Evolutionary conservation across 2,329 filamentous ascomycete species (phyloP).

Genomic region (Aspergillus carbonarius): DNA sequence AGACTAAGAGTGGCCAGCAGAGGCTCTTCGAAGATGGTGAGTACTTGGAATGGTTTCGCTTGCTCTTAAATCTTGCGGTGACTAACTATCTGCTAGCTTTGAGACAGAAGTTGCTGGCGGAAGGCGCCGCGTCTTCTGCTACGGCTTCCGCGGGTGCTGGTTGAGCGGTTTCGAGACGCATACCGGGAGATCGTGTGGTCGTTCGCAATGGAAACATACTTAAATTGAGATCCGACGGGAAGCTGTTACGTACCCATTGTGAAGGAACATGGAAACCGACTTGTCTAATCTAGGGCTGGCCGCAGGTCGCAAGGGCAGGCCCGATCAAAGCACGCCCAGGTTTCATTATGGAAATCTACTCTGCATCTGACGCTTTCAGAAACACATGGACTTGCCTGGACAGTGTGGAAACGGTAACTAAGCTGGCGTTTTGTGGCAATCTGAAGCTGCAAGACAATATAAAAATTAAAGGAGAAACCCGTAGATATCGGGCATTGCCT

Average conservation of each 20-base stretch:
- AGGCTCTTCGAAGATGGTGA: constrained; percentile 85
- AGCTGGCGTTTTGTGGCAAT: not conserved
- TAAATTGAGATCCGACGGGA: not conserved
- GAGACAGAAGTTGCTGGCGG: constrained; percentile 53
- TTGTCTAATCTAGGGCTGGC: not conserved
- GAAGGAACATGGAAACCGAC: not conserved
- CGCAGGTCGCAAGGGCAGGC: not conserved
- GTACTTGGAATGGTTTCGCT: constrained; percentile 17
- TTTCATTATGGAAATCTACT: not conserved
- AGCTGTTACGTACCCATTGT: not conserved
- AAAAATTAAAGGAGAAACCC: not conserved
- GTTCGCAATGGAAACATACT: not conserved
- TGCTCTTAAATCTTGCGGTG: not conserved
- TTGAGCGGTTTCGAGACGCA: not conserved
- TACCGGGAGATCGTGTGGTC: not conserved
- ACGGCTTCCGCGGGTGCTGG: constrained; percentile 30
- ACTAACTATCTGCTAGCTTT: constrained; percentile 42
- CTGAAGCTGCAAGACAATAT: not conserved
- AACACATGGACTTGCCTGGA: not conserved
- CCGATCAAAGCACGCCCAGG: not conserved
- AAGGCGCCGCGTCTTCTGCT: constrained; percentile 38
- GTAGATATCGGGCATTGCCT: not conserved
- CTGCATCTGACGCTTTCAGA: not conserved
- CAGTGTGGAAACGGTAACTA: not conserved
- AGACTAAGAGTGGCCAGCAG: constrained; percentile 78